Conservation (phyloP, 129 eudicot genomes). For the Pulicaria dysenterica region DNA sequence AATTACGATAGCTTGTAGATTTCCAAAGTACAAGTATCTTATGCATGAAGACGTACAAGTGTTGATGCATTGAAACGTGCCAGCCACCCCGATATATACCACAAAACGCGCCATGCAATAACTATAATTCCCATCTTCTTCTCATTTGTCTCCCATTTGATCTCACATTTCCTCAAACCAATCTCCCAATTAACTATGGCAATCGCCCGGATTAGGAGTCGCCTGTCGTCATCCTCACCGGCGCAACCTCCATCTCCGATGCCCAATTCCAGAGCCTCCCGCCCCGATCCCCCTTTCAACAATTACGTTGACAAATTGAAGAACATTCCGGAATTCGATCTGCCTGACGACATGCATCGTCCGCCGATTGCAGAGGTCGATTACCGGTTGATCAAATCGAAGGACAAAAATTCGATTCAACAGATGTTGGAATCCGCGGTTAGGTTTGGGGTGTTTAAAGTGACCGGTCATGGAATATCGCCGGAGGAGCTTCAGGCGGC, state of each 20-base stretch:
- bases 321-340: slow-evolving; percentile 49
- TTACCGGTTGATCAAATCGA: slow-evolving; percentile 29
- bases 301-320: slow-evolving; percentile 40
- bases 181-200: slow-evolving; percentile 29
- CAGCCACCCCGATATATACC: slow-evolving; percentile 24
- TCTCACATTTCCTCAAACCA: slow-evolving; percentile 10
- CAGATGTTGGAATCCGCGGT: slow-evolving; percentile 46
- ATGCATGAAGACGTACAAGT: slow-evolving; percentile 24
- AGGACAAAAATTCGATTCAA: slow-evolving; percentile 43
- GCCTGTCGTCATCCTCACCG: slow-evolving; percentile 26
- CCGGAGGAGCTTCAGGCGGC: slow-evolving; percentile 48
- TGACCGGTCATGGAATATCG: slow-evolving; percentile 57
- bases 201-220: slow-evolving; percentile 37
- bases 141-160: slow-evolving; percentile 27
- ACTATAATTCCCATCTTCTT: slow-evolving; percentile 37
- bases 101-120: slow-evolving; percentile 32
- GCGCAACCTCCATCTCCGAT: slow-evolving; percentile 72
- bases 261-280: slow-evolving; percentile 54
- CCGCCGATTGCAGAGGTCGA: slow-evolving; percentile 48
- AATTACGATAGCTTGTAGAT: too few relatives aligned
- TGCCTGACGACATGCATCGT: slow-evolving; percentile 43
- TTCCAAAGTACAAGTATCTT: slow-evolving; percentile 7
- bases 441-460: slow-evolving; percentile 52
- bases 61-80: slow-evolving; percentile 25
- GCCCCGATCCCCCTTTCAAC: slow-evolving; percentile 42